Evolutionary conservation across 1,139 yeast genomes (phyloP).

Genomic region (Suhomyces coccinellae): DNA sequence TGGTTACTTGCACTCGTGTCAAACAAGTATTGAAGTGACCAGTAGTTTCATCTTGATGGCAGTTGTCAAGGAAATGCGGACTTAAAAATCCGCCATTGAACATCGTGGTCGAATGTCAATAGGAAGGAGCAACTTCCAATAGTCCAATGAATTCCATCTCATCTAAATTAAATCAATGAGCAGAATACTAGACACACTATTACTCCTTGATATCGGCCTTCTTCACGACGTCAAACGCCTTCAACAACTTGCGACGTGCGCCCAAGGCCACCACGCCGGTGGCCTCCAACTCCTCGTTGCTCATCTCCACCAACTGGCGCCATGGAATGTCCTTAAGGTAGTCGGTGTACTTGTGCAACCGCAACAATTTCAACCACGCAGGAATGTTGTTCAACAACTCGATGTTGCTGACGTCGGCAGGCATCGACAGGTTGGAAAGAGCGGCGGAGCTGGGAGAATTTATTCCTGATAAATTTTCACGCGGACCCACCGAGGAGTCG

Average conservation of each 20-base stretch:
- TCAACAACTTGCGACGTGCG: conserved; percentile 86
- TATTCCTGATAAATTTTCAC: conserved; percentile 18
- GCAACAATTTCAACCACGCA: conserved; percentile 84
- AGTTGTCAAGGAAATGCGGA: no score
- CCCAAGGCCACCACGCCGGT: conserved; percentile 93
- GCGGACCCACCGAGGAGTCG: conserved; percentile 6
- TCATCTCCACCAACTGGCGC: conserved; percentile 72
- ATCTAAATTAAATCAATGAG: no score
- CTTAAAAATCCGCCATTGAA: no score
- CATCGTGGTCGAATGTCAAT: no score
- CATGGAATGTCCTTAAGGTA: conserved; percentile 74
- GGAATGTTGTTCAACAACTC: conserved; percentile 77
- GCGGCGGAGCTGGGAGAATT: conserved; percentile 12
- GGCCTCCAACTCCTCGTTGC: conserved; percentile 67
- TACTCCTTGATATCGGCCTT: conserved; percentile 10
- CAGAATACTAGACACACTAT: no score
- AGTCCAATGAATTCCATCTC: no score
- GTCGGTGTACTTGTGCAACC: conserved; percentile 92
- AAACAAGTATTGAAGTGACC: conserved; percentile 7
- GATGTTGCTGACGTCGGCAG: conserved; percentile 63
- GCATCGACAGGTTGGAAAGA: conserved; percentile 41
- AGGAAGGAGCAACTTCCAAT: no score
- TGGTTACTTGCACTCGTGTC: conserved; percentile 6
- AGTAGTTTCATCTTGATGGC: no score
- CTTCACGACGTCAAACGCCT: conserved; percentile 84